Percentiles rank a stretch among this genome's conserved stretches.
phyloP scores from a whole-genome alignment of 1,284 basidiomycete genomes.

The Melampsora occidentalis region DNA sequence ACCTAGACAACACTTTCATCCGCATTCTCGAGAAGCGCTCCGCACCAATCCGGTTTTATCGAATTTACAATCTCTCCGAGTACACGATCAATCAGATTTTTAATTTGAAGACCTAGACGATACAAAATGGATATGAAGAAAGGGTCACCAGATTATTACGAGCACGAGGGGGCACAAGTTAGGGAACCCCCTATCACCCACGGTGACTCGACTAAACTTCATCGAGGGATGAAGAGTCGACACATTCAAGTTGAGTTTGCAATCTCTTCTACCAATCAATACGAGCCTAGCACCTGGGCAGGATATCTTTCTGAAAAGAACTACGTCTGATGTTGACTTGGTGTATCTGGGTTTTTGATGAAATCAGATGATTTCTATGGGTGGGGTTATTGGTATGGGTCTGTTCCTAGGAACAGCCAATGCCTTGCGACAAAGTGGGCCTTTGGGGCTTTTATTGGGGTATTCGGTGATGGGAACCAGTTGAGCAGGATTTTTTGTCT shows the following conservation, averaged over 20 bases:
- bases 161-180: not conserved
- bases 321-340: not conserved
- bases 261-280: not conserved
- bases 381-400: slow-evolving; percentile 40
- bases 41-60: too few species aligned
- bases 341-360: not conserved
- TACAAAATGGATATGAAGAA: not conserved
- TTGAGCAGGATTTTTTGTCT: not conserved
- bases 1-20: too few species aligned
- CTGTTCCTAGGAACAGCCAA: slow-evolving; percentile 36
- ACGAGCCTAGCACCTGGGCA: not conserved
- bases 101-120: too few species aligned
- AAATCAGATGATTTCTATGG: slow-evolving; percentile 37
- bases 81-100: too few species aligned
- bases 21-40: too few species aligned
- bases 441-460: slow-evolving; percentile 29
- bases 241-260: slow-evolving; percentile 32
- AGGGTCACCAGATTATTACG: not conserved
- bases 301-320: not conserved
- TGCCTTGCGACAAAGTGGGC: slow-evolving; percentile 28
- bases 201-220: not conserved
- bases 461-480: slow-evolving; percentile 27
- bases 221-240: slow-evolving; percentile 27
- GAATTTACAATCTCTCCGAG: too few species aligned
- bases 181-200: not conserved